phyloP scores from a whole-genome alignment of 2,329 filamentous ascomycete species.

The Penicillium paneum region DNA sequence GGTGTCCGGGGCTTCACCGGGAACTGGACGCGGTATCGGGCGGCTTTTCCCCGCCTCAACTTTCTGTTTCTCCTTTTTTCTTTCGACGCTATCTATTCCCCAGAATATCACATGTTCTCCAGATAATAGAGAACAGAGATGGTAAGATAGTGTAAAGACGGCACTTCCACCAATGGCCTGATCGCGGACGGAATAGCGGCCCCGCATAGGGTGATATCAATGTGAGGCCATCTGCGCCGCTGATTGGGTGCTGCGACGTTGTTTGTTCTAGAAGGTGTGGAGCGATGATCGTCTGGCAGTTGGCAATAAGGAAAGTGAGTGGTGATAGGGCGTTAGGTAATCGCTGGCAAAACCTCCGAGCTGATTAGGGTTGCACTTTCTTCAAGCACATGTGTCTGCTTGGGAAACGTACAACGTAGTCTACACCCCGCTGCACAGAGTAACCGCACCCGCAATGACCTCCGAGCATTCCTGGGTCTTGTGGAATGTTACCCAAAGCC shows the following conservation, averaged over 20 bases:
- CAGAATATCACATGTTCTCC: slow-evolving; percentile 8
- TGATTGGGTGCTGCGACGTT: slow-evolving; percentile 14
- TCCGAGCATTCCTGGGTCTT: not conserved
- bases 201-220: slow-evolving; percentile 26
- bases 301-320: slow-evolving; percentile 3
- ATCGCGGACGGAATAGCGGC: slow-evolving; percentile 12
- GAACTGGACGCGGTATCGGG: slow-evolving; percentile 13
- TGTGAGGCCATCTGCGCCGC: slow-evolving; percentile 7
- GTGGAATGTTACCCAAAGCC: slow-evolving; percentile 4
- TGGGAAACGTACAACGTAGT: not conserved
- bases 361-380: slow-evolving; percentile 4
- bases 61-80: not conserved
- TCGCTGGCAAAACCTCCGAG: not conserved
- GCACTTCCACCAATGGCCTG: slow-evolving; percentile 8
- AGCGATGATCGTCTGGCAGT: slow-evolving; percentile 25
- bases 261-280: slow-evolving; percentile 27
- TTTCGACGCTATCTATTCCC: not conserved
- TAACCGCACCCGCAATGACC: not conserved
- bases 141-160: slow-evolving; percentile 3
- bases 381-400: not conserved
- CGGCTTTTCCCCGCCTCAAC: not conserved
- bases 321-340: slow-evolving; percentile 6
- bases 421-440: not conserved
- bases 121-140: not conserved
- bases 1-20: slow-evolving; percentile 17